Base-by-base conservation (phyloP, 768 basidiomycete species). In the Collybiopsis luxurians region DNA sequence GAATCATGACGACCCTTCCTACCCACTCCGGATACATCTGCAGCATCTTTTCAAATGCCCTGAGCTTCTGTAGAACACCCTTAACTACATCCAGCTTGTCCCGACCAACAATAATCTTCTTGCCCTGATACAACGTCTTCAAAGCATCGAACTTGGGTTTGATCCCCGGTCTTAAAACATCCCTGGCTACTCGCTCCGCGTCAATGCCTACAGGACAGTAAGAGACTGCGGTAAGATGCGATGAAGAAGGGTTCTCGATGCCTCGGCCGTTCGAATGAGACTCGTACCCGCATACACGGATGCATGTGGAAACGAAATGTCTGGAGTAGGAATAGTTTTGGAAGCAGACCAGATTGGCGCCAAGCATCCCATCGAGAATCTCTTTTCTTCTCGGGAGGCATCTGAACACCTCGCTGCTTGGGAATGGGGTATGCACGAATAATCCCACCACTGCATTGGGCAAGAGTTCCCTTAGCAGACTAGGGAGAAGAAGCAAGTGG, bases 81-180 rank as follows among this genome's bases (percentile, higher is more conserved):
- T 98, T 98, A 64, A 97, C 95, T n/a, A 95, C 92, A 66, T 98
- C 96, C 40, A 98, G 81, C 76, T 99, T 99, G 72, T 99, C 96
- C 7, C 96, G 81, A 17, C 94, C 96, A 12, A 98, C 91, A 56
- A 99, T 95, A 66, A 99, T 98, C 80, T 98, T 98, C 82, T 98
- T 98, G 60, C 91, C 92, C 61, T 92, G 87, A 70, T 99, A 99
- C 13, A 98, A 71, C 19, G 85, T 78, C 26, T 86, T 77, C 0
- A 98, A 80, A 1, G 93, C 88, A 46, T 90, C 90, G 17, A 96
- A 77, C 71, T 96, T 97, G n/a, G 95, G 95, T 55, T 83, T 74
- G 58, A 98, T 87, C 4, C 93, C 94, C 0, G 92, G 86, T 1
- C 87, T 78, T 40, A 84, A 77, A 9, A 86, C 89, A 69, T 98